A percentile compares a stretch with the other conserved stretches of the same genome.
phyloP scores from a whole-genome alignment of 2,329 filamentous ascomycete genomes.

The Ceratocystis alfenasii region DNA sequence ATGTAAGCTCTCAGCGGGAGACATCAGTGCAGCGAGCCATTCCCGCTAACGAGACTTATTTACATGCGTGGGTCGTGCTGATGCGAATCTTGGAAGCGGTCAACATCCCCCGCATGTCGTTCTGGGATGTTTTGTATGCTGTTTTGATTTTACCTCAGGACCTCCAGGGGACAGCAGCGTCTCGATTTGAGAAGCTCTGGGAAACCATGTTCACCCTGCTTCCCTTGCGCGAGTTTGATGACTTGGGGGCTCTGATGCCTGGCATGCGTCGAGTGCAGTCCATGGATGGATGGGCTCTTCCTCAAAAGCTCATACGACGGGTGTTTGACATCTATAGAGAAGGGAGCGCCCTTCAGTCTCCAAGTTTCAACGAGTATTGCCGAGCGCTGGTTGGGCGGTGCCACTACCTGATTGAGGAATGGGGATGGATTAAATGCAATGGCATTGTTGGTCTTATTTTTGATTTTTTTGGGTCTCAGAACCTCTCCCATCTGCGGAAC shows the following conservation, averaged over 20 bases:
- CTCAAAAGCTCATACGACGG: conserved; percentile 44
- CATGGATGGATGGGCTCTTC: conserved; percentile 48
- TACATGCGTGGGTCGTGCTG: conserved; percentile 47
- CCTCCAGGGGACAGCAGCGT: conserved; percentile 32
- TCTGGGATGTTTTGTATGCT: conserved; percentile 48
- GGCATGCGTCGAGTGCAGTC: conserved; percentile 27
- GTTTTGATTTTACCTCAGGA: conserved; percentile 32
- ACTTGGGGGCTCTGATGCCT: conserved; percentile 37
- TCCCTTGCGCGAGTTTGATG: conserved; percentile 49
- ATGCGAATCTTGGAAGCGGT: conserved; percentile 43
- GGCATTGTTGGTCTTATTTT: conserved; percentile 50
- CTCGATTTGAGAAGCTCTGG: conserved; percentile 45
- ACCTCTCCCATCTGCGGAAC: conserved; percentile 50
- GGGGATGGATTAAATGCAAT: conserved; percentile 52
- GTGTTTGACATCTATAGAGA: conserved; percentile 47
- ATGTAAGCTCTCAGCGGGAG: conserved; percentile 37
- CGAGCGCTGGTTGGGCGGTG: conserved; percentile 48
- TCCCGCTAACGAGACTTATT: conserved; percentile 33
- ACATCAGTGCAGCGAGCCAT: conserved; percentile 42
- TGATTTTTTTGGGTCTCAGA: conserved; percentile 54
- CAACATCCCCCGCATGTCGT: conserved; percentile 40
- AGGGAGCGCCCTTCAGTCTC: conserved; percentile 41
- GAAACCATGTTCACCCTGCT: conserved; percentile 47
- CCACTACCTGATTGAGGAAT: conserved; percentile 50
- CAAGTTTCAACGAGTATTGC: conserved; percentile 55